Conservation (phyloP, 345 rosid genomes). For the Sonneratia alba region DNA sequence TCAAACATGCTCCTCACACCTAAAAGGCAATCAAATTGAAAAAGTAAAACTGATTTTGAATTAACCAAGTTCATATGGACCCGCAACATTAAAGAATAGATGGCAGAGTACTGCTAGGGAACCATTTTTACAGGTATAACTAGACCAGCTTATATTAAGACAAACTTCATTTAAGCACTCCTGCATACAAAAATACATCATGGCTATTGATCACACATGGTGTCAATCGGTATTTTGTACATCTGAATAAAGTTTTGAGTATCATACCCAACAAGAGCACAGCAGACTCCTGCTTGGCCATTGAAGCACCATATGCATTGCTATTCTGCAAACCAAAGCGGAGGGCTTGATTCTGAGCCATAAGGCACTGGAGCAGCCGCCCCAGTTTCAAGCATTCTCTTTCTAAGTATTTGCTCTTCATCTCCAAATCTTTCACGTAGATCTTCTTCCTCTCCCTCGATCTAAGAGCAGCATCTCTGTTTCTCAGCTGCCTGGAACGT, state of each 20-base stretch:
- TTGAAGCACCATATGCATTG: conserved; percentile 44
- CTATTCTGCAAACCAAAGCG: conserved; percentile 40
- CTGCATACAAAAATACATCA: not conserved
- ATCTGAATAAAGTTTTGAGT: not conserved
- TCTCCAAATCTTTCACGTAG: conserved; percentile 65
- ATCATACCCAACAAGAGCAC: conserved; percentile 91
- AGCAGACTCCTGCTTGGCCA: conserved; percentile 99
- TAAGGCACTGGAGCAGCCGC: conserved; percentile 57
- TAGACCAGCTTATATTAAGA: too few relatives aligned
- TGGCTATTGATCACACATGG: not conserved
- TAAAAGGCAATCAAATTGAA: too few relatives aligned
- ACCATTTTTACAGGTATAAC: too few relatives aligned
- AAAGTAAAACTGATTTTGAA: too few relatives aligned
- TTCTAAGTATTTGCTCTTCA: conserved; percentile 70
- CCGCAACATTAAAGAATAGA: too few relatives aligned
- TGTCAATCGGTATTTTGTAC: not conserved
- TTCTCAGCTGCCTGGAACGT: conserved; percentile 65
- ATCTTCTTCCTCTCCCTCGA: conserved; percentile 91
- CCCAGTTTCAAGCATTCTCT: conserved; percentile 78
- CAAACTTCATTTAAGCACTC: not conserved
- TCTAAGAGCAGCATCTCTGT: conserved; percentile 77
- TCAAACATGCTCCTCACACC: too few relatives aligned
- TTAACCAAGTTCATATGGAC: too few relatives aligned
- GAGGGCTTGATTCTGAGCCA: conserved; percentile 74
- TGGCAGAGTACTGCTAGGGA: too few relatives aligned